A percentile compares a stretch with the other conserved stretches of the same genome.
Evolutionary conservation across 805 yeast genomes (phyloP).

Genomic region (Suhomyces faveliae): DNA sequence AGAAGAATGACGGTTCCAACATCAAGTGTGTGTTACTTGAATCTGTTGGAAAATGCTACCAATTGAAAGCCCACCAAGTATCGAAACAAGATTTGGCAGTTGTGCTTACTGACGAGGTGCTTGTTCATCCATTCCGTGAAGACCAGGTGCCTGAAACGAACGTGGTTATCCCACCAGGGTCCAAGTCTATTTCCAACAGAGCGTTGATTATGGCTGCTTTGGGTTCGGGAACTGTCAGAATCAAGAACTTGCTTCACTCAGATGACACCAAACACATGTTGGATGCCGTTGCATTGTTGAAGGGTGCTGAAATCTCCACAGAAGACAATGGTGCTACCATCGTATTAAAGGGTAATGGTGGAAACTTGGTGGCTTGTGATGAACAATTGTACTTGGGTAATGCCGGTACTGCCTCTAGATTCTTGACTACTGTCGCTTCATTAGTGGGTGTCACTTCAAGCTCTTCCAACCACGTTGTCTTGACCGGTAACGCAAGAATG

Average conservation of each 20-base stretch:
- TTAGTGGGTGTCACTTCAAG: constrained; percentile 51
- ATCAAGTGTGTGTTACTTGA: constrained; percentile 84
- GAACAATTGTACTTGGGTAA: constrained; percentile 86
- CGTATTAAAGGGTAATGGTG: constrained; percentile 82
- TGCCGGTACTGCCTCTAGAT: constrained; percentile 97
- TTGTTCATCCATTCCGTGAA: constrained; percentile 57
- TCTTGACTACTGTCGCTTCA: constrained; percentile 90
- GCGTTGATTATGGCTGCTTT: constrained; percentile 91
- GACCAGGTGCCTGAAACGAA: constrained; percentile 36
- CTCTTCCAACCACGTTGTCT: constrained; percentile 47
- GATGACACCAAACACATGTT: constrained; percentile 97
- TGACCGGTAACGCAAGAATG: constrained; percentile 97
- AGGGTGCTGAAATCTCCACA: constrained; percentile 78
- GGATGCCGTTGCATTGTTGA: constrained; percentile 72
- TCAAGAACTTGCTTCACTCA: constrained; percentile 86
- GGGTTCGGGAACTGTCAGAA: constrained; percentile 78
- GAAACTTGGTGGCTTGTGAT: constrained; percentile 60
- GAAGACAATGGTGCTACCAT: constrained; percentile 91
- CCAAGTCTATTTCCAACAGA: constrained; percentile 94
- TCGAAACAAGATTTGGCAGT: constrained; percentile 77
- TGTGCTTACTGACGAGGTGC: constrained; percentile 76
- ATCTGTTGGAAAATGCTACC: constrained; percentile 85
- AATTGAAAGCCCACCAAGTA: constrained; percentile 82
- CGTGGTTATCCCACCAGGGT: constrained; percentile 84
- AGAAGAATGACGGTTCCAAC: constrained; percentile 90